Conservation (phyloP, 179 eudicot genomes). For the Drosera spatulata region DNA sequence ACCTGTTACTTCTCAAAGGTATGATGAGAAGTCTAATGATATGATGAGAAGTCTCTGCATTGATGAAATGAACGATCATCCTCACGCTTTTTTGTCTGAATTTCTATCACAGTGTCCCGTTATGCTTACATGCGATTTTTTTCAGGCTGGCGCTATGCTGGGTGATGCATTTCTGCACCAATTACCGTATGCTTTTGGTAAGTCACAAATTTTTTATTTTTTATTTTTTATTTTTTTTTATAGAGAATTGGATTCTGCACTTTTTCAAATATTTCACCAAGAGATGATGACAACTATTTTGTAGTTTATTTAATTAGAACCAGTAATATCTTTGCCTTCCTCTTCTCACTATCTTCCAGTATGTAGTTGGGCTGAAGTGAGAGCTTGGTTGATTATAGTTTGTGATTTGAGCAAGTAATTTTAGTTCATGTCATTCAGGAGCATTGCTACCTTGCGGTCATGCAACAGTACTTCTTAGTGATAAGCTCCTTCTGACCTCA, state of each 20-base stretch:
- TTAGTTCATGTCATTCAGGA: too few relatives aligned
- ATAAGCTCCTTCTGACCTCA: too few relatives aligned
- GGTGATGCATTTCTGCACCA: constrained; percentile 99
- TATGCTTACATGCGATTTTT: constrained; percentile 6
- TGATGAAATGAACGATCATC: not conserved
- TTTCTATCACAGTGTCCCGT: constrained; percentile 1
- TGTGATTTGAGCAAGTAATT: too few relatives aligned
- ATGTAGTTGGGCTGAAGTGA: too few relatives aligned
- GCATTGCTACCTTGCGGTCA: too few relatives aligned
- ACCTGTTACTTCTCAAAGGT: too few relatives aligned
- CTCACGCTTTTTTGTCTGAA: constrained; percentile 4
- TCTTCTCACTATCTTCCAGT: too few relatives aligned
- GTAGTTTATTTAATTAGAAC: not conserved
- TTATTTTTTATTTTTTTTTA: not conserved
- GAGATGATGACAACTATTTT: not conserved
- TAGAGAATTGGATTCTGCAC: not conserved
- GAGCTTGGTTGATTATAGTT: too few relatives aligned
- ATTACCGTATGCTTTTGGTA: constrained; percentile 95
- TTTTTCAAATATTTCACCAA: not conserved
- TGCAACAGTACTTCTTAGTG: too few relatives aligned
- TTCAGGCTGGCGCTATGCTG: constrained; percentile 98
- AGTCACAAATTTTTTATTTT: constrained; percentile 2
- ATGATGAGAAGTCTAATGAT: too few relatives aligned
- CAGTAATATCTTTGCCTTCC: too few relatives aligned
- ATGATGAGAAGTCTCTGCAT: too few relatives aligned